These are phyloP conservation scores for Berkeleyomyces basicola DNA, from an alignment of 2,329 filamentous ascomycete species.

Conservation along the genomic window DNA sequence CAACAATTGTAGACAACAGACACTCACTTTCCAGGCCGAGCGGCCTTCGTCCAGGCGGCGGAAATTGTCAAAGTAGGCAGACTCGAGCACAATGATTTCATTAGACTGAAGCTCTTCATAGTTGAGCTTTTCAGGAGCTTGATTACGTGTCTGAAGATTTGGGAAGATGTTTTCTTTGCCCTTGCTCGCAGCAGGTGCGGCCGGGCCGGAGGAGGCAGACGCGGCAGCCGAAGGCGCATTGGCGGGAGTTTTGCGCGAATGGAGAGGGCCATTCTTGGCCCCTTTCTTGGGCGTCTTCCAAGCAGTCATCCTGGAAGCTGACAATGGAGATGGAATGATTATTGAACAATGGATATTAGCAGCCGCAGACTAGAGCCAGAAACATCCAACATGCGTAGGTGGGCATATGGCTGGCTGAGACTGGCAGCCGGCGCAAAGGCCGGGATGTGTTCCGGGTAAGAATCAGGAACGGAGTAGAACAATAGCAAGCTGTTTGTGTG, in stretches of 20 bases:
- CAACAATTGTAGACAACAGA: slow-evolving; percentile 6
- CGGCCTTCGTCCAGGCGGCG: slow-evolving; percentile 52
- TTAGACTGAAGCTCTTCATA: slow-evolving; percentile 78
- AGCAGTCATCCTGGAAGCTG: slow-evolving; percentile 27
- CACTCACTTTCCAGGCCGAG: slow-evolving; percentile 66
- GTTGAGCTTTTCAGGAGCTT: slow-evolving; percentile 34
- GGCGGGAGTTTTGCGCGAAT: not conserved
- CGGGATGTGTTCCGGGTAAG: no score
- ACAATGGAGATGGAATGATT: not conserved
- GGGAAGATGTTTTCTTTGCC: slow-evolving; percentile 24
- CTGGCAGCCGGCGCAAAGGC: not conserved
- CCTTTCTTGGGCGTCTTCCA: slow-evolving; percentile 32
- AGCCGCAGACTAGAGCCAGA: not conserved
- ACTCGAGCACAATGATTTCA: slow-evolving; percentile 68
- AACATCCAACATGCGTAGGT: not conserved
- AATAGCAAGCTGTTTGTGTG: no score
- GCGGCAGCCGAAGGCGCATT: not conserved
- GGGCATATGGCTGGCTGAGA: not conserved
- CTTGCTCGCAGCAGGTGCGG: not conserved
- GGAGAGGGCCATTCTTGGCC: slow-evolving; percentile 12
- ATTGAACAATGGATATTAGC: not conserved
- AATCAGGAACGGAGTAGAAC: no score
- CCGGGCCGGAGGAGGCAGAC: not conserved
- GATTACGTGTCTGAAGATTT: slow-evolving; percentile 29
- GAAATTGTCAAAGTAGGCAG: slow-evolving; percentile 85